Conservation (phyloP, 2,329 filamentous ascomycete species). For the Fusarium sp. region DNA sequence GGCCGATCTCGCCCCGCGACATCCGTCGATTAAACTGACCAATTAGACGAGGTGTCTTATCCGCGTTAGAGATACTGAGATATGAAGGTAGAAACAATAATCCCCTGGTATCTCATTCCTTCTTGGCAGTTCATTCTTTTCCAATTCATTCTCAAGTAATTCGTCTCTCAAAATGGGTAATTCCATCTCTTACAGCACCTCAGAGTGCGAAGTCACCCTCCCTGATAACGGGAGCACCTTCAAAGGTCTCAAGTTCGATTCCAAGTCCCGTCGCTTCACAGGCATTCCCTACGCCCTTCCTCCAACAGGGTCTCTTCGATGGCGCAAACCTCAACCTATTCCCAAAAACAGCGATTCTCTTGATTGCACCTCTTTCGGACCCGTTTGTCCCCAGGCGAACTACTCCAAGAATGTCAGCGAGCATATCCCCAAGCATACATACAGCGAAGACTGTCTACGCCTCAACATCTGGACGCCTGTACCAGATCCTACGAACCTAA, state of each 20-base stretch:
- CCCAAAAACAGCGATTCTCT: background rate
- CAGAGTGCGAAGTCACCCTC: background rate
- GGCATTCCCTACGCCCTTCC: slow-evolving; percentile 55
- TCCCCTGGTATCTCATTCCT: background rate
- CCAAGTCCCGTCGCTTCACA: slow-evolving; percentile 50
- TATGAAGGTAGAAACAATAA: background rate
- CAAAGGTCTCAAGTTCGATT: slow-evolving; percentile 50
- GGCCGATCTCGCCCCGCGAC: background rate
- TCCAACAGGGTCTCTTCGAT: slow-evolving; percentile 39
- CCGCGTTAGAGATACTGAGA: background rate
- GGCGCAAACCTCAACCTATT: slow-evolving; percentile 3
- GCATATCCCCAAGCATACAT: slow-evolving; percentile 13
- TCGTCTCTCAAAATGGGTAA: background rate
- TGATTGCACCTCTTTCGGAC: background rate
- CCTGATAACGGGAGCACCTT: slow-evolving; percentile 16
- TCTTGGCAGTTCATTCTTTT: background rate
- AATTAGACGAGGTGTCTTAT: background rate
- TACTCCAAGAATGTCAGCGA: slow-evolving; percentile 24
- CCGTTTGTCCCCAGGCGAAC: slow-evolving; percentile 10
- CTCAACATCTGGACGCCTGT: slow-evolving; percentile 9
- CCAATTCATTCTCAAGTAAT: fast-evolving
- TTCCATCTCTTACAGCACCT: slow-evolving; percentile 12
- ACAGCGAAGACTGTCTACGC: slow-evolving; percentile 15
- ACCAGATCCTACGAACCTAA: background rate
- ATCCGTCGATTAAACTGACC: slow-evolving; percentile 12